Evolutionary conservation across 164 flowering plant genomes (phyloP).

Genomic region (Liriodendron chinense): DNA sequence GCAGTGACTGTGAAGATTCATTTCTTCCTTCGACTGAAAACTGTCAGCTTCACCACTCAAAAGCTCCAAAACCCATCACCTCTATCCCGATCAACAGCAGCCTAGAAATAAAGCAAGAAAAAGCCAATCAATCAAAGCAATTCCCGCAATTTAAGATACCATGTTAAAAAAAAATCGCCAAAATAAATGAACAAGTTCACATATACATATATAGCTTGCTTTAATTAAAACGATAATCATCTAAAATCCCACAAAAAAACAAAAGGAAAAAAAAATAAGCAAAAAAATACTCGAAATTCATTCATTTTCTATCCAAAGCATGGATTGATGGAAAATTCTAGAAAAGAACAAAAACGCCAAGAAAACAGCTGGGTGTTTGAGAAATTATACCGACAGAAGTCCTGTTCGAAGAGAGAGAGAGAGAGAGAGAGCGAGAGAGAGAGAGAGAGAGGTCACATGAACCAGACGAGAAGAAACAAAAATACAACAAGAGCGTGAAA

Average conservation of each 20-base stretch:
- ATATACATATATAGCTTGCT: background rate
- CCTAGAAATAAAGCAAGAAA: too few species aligned
- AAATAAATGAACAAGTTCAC: background rate
- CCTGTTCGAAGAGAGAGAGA: background rate
- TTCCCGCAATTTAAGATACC: background rate
- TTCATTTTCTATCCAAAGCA: too few species aligned
- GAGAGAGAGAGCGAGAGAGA: background rate
- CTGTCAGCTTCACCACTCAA: background rate
- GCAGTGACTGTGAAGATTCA: background rate
- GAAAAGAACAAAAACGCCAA: background rate
- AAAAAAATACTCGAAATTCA: too few species aligned
- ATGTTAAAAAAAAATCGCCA: background rate
- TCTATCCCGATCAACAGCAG: background rate
- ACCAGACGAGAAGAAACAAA: background rate
- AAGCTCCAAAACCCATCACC: background rate
- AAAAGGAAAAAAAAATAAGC: background rate
- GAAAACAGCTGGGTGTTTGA: background rate
- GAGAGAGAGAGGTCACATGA: background rate
- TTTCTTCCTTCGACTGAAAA: background rate
- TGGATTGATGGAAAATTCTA: background rate
- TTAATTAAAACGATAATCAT: background rate
- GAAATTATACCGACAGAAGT: background rate
- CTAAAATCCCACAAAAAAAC: background rate
- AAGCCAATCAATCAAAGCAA: background rate
- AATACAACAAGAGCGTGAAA: conserved; percentile 4